A percentile compares a stretch with the other conserved stretches of the same genome.
These are phyloP conservation scores for Oenanthe javanica DNA, from an alignment of 140 eudicot genomes.

Conservation along the genomic window DNA sequence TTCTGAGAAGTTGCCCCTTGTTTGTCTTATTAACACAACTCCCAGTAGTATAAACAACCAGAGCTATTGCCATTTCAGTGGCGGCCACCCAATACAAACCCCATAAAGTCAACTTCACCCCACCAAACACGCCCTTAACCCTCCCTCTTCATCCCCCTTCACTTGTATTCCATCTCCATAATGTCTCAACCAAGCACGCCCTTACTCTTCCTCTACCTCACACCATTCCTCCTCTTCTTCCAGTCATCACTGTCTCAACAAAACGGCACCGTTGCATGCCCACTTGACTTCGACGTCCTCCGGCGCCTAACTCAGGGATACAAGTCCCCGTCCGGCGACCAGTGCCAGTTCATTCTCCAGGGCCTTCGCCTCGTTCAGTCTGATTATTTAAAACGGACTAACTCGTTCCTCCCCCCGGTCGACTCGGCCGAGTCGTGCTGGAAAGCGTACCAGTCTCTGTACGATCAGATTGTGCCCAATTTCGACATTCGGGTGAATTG, in stretches of 20 bases:
- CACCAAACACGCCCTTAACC: neutral
- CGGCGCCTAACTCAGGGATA: constrained; percentile 30
- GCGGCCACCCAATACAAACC: neutral
- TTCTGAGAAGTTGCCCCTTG: neutral
- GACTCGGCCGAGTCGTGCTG: constrained; percentile 73
- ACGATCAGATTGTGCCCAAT: constrained; percentile 24
- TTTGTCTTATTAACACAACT: neutral
- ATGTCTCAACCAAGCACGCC: constrained; percentile 1
- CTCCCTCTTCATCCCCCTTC: neutral
- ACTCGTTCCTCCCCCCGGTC: constrained; percentile 54
- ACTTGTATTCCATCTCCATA: neutral
- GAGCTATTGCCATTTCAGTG: neutral
- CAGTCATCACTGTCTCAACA: neutral
- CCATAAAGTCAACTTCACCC: neutral
- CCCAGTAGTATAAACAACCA: neutral
- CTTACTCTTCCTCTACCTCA: constrained; percentile 3
- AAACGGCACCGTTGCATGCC: constrained; percentile 41
- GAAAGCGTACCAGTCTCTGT: constrained; percentile 45
- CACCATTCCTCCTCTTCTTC: constrained; percentile 1
- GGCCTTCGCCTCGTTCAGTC: constrained; percentile 66
- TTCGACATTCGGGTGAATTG: constrained; percentile 56
- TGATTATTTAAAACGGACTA: constrained; percentile 45
- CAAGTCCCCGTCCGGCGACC: constrained; percentile 18
- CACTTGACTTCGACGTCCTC: constrained; percentile 46
- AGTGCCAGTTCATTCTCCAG: constrained; percentile 57